Conservation (phyloP, 768 basidiomycete genomes). For the Phylloporus sp. region DNA sequence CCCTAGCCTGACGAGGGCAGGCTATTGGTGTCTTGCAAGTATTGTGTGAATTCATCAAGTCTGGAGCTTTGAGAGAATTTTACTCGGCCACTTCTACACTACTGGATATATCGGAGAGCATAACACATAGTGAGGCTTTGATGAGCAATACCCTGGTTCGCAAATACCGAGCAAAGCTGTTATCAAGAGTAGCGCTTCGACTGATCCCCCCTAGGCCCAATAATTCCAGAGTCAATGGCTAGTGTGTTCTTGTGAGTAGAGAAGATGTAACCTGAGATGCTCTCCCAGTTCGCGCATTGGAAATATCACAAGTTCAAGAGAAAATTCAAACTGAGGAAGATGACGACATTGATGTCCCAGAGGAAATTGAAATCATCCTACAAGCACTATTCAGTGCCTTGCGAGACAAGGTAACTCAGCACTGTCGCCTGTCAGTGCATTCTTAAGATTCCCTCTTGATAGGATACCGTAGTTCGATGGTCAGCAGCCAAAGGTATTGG, state of each 20-base stretch:
- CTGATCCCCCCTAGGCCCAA: conserved; percentile 48
- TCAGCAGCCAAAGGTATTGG: conserved; percentile 91
- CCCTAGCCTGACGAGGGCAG: conserved; percentile 34
- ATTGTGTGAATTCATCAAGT: conserved; percentile 65
- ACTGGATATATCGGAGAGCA: conserved; percentile 38
- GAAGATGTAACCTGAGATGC: conserved; percentile 21
- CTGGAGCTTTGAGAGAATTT: conserved; percentile 51
- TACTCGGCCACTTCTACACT: conserved; percentile 40
- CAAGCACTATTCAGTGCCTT: conserved; percentile 68
- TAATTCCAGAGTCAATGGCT: conserved; percentile 39
- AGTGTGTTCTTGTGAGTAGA: conserved; percentile 20
- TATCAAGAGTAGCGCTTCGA: conserved; percentile 59
- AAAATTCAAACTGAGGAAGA: conserved; percentile 22
- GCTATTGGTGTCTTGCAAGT: conserved; percentile 64
- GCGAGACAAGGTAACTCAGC: conserved; percentile 69
- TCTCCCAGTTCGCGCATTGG: conserved; percentile 23
- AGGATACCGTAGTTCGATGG: conserved; percentile 96
- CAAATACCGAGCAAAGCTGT: conserved; percentile 62
- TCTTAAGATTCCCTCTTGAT: conserved; percentile 2
- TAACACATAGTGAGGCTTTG: conserved; percentile 40
- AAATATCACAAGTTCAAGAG: conserved; percentile 9
- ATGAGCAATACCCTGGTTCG: conserved; percentile 60
- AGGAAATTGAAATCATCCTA: conserved; percentile 69
- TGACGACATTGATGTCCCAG: conserved; percentile 63
- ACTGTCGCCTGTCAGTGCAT: neutral